Evolutionary conservation across 2,329 filamentous ascomycete genomes (phyloP).

Genomic region (Huntiella savannae): DNA sequence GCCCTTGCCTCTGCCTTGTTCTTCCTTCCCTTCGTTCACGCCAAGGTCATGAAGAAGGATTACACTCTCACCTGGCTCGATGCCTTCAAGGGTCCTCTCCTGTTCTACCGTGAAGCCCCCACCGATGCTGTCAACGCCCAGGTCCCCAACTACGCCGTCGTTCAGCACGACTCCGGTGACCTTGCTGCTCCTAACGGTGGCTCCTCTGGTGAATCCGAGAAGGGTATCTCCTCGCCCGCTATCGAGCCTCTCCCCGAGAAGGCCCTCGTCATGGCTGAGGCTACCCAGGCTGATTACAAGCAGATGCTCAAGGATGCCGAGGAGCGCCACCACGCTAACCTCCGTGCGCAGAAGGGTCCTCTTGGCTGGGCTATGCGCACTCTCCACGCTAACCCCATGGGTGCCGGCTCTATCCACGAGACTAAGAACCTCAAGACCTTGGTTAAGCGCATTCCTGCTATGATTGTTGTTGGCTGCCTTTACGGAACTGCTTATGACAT

Average conservation of each 20-base stretch:
- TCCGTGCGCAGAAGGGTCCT: constrained; percentile 42
- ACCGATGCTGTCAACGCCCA: constrained; percentile 31
- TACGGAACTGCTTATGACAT: constrained; percentile 73
- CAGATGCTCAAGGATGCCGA: constrained; percentile 38
- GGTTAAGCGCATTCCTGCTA: constrained; percentile 48
- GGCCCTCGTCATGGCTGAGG: constrained; percentile 26
- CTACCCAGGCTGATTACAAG: constrained; percentile 38
- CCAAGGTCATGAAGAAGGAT: constrained; percentile 50
- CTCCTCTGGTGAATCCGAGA: constrained; percentile 27
- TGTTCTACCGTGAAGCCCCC: constrained; percentile 39
- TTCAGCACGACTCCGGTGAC: constrained; percentile 28
- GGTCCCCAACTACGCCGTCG: constrained; percentile 59
- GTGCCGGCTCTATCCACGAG: constrained; percentile 56
- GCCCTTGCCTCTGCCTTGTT: constrained; percentile 42
- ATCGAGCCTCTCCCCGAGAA: constrained; percentile 22
- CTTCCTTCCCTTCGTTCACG: constrained; percentile 53
- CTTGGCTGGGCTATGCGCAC: constrained; percentile 72
- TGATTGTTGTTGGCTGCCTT: constrained; percentile 39
- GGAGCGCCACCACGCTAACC: constrained; percentile 39
- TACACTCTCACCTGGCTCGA: constrained; percentile 43
- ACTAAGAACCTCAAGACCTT: constrained; percentile 46
- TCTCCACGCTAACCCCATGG: constrained; percentile 55
- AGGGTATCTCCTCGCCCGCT: constrained; percentile 17
- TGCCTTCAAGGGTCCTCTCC: constrained; percentile 41
- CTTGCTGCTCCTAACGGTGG: constrained; percentile 17